phyloP scores from a whole-genome alignment of 164 flowering plant species.

The Berberis vulgaris region DNA sequence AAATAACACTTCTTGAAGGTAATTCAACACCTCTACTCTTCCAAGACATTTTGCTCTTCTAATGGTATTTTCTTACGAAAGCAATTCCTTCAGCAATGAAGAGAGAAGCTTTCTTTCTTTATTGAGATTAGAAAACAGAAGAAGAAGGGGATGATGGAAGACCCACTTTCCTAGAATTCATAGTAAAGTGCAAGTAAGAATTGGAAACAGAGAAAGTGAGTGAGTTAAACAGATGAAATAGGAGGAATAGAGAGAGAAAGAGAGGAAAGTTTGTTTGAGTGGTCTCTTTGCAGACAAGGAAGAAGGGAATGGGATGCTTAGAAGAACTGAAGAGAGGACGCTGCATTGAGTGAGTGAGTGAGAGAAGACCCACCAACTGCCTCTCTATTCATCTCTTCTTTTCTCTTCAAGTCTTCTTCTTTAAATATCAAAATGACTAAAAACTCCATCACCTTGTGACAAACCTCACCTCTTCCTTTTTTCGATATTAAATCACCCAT shows the following conservation, averaged over 20 bases:
- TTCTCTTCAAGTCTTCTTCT: neutral
- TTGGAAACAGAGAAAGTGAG: neutral
- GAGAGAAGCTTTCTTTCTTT: neutral
- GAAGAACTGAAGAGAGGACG: neutral
- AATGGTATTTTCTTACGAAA: neutral
- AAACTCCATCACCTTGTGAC: neutral
- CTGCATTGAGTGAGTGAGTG: no score
- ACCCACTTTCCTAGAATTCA: neutral
- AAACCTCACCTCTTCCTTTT: neutral
- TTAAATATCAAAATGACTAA: neutral
- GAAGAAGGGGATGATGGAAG: neutral
- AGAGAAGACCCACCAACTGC: constrained; percentile 9
- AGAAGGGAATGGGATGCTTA: neutral
- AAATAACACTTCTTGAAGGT: constrained; percentile 23
- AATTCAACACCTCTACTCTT: constrained; percentile 42
- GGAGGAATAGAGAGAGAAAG: neutral
- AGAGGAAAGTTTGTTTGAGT: neutral
- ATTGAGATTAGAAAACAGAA: neutral
- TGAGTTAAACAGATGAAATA: neutral
- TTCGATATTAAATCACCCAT: neutral
- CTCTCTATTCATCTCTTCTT: neutral
- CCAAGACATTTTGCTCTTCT: constrained; percentile 27
- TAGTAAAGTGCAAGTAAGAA: neutral
- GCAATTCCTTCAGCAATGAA: neutral
- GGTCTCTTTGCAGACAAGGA: constrained; percentile 11